Base-by-base conservation (phyloP, 2,329 filamentous ascomycete species). In the Periconia sp. region DNA sequence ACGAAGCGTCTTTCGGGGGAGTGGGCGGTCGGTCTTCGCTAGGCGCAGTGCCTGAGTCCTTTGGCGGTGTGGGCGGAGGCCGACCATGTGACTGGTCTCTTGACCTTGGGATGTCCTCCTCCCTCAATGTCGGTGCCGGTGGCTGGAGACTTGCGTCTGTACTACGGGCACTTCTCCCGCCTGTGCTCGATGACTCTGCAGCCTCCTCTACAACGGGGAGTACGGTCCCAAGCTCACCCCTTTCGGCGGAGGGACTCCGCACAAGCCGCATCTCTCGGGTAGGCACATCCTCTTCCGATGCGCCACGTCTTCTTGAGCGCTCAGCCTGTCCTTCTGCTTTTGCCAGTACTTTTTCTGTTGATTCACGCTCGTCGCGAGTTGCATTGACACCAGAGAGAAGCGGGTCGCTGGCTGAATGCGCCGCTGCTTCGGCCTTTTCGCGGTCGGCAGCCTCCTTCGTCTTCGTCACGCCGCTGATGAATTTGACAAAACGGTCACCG, bases 401-500 rank as follows among this genome's bases (percentile, higher is more conserved):
- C 5, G 72, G 70, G 31, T 74, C 71, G 31, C 66, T 57, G 12
- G 67, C 44, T 1, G 66, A 56, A 18, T 58, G 56, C 40, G 56
- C 46, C 40, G 46, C 56, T 43, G 68, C 61, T 28, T 74, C 69
- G 16, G 67, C 53, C 47, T 71, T 70, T 50, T 76, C 73, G 31
- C 86, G 79, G 30, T 84, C 82, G 11, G 86, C 89, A 66, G 94
- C 88, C 73, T 97, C 92, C 11, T 82, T 80, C 2, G 91, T 94
- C 83, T 92, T 95, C 15, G 94, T 96, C 53, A 95, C 87, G 25
- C 87, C 86, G 36, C 86, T 86, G 63, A 99, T 92, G 68, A 99
- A 99, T 54, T 88, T 87, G 66, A 95, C 81, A 69, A 99, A 99
- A 4, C 94, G 86, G 45, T 97, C 90, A 19, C 94, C 94, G 61